phyloP scores from a whole-genome alignment of 306 rosid genomes.

The Senna tora region DNA sequence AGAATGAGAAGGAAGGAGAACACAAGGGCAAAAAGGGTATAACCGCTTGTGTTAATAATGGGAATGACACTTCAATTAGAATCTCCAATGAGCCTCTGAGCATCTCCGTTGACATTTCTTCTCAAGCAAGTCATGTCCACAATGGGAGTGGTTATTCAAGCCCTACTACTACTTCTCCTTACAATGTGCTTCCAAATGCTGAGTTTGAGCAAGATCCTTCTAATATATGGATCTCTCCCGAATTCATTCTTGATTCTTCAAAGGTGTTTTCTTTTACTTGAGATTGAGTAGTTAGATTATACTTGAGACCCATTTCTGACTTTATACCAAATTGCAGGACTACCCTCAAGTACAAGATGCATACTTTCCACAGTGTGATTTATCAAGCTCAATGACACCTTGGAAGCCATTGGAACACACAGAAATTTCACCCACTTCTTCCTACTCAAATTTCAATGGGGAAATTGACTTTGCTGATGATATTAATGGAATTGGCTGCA shows the following conservation, averaged over 20 bases:
- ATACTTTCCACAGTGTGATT: conserved; percentile 52
- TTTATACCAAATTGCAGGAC: conserved; percentile 52
- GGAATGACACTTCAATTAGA: conserved; percentile 40
- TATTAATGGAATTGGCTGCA: conserved; percentile 46
- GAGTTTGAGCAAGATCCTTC: conserved; percentile 56
- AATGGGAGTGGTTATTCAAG: conserved; percentile 60
- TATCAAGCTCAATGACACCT: conserved; percentile 45
- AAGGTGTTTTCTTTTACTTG: conserved; percentile 52
- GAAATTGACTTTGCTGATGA: conserved; percentile 54
- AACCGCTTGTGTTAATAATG: conserved; percentile 45
- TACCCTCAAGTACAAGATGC: conserved; percentile 60
- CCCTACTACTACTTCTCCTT: conserved; percentile 48
- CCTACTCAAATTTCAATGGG: conserved; percentile 67
- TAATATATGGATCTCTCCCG: conserved; percentile 73
- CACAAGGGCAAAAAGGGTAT: conserved; percentile 46
- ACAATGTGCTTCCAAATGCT: conserved; percentile 45
- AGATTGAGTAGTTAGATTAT: neutral
- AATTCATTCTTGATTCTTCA: conserved; percentile 82
- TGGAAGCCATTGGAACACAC: conserved; percentile 59
- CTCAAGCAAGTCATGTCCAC: conserved; percentile 47
- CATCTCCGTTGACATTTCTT: conserved; percentile 49
- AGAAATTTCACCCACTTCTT: conserved; percentile 69
- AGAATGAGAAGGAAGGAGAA: conserved; percentile 64
- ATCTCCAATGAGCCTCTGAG: conserved; percentile 41
- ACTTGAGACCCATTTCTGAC: conserved; percentile 20